These are phyloP conservation scores for Delitschia confertaspora DNA, from an alignment of 495 filamentous ascomycete species.

Conservation along the genomic window DNA sequence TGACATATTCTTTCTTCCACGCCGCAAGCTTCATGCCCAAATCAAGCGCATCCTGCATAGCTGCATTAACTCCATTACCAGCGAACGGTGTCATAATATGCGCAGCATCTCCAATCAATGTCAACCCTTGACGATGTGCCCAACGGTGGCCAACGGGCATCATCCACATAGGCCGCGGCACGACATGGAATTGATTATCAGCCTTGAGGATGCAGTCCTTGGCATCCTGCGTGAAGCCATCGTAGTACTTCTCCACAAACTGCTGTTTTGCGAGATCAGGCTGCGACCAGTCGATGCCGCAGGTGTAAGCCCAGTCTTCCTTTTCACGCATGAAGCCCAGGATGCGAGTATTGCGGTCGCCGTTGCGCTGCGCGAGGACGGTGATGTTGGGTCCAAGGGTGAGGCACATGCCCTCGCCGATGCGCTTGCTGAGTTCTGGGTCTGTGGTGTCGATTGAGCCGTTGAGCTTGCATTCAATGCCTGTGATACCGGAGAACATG, in stretches of 20 bases:
- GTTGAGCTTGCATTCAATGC: conserved; percentile 18
- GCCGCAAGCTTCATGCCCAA: conserved; percentile 38
- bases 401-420: conserved; percentile 40
- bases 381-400: conserved; percentile 34
- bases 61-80: conserved; percentile 51
- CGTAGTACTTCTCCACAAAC: conserved; percentile 1
- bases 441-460: conserved; percentile 27
- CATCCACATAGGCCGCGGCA: conserved; percentile 4
- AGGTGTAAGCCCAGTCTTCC: conserved; percentile 36
- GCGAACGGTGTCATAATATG: conserved; percentile 53
- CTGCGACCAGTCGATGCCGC: conserved; percentile 27
- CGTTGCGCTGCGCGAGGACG: conserved; percentile 39
- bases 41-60: conserved; percentile 48
- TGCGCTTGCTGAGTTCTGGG: conserved; percentile 32
- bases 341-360: conserved; percentile 38
- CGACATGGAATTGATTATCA: background rate
- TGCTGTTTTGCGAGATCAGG: background rate
- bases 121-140: conserved; percentile 37
- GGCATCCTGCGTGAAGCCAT: conserved; percentile 1
- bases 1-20: no score
- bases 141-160: conserved; percentile 30
- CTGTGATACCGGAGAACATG: conserved; percentile 40
- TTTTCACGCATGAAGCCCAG: conserved; percentile 28
- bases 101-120: conserved; percentile 52
- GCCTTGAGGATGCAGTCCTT: conserved; percentile 17